Evolutionary conservation across 1,284 basidiomycete genomes (phyloP).

Genomic region (Bjerkandera adusta): DNA sequence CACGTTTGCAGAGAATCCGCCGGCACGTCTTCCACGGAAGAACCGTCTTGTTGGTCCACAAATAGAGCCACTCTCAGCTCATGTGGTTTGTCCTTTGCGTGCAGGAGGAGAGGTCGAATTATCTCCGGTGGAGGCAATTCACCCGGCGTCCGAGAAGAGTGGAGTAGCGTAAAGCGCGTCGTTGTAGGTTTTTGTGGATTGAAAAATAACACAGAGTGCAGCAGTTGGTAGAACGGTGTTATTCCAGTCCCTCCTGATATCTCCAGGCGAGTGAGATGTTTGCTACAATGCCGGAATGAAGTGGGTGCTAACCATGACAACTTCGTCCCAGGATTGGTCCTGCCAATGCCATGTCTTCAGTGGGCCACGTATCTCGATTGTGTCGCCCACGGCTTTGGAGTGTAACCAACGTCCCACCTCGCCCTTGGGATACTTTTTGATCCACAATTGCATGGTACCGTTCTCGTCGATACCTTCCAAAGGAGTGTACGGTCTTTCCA

Average conservation of each 20-base stretch:
- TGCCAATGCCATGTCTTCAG: conserved; percentile 70
- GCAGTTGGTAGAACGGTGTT: conserved; percentile 74
- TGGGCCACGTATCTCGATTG: conserved; percentile 76
- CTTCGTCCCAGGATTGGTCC: conserved; percentile 65
- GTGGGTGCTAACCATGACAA: conserved; percentile 63
- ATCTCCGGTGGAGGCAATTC: conserved; percentile 67
- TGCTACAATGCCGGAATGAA: background rate
- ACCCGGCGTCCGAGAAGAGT: conserved; percentile 56
- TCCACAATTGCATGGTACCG: conserved; percentile 69
- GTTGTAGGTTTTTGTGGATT: conserved; percentile 18
- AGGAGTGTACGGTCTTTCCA: conserved; percentile 85
- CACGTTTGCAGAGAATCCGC: conserved; percentile 38
- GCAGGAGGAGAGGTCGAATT: conserved; percentile 46
- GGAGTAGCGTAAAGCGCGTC: conserved; percentile 68
- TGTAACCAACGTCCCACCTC: conserved; percentile 84
- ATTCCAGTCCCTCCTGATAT: conserved; percentile 84
- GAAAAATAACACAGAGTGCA: conserved; percentile 38
- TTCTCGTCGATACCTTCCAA: conserved; percentile 63
- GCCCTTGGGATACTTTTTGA: conserved; percentile 75
- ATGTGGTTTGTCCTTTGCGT: conserved; percentile 49
- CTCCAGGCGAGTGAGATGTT: conserved; percentile 35
- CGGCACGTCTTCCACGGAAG: conserved; percentile 22
- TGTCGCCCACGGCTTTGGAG: conserved; percentile 62
- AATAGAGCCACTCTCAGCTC: conserved; percentile 56
- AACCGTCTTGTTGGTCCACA: conserved; percentile 49